Evolutionary conservation across 2,329 filamentous ascomycete genomes (phyloP), one percentile per base, ranked within the genome.

Genomic region (Ceratocystiopsis sp.): DNA sequence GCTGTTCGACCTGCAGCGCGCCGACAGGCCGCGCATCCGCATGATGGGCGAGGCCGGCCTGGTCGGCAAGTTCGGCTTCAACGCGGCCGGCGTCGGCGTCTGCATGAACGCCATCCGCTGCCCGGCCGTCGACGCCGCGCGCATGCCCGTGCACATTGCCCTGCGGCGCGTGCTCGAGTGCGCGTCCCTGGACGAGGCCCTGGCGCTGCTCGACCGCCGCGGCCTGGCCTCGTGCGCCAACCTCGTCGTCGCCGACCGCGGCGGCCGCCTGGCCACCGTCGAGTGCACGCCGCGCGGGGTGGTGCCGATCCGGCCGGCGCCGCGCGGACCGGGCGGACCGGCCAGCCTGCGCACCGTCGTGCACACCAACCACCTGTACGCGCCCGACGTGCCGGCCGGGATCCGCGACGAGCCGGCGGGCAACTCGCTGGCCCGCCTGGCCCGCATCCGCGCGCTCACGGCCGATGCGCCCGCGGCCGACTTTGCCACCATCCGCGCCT

Each of bases 11-110:
- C 35, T 45, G 11, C 10, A n/a, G n/a, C 37, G 37, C 2, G 16
- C 18, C 13, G 40, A 33, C n/a, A 35, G 18, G 4, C 29, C 19
- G 6, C 39, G 43, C 29, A 18, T 40, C 33, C 21, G 41, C 16
- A 37, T 45, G 60, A 29, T 45, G 18, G 40, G 43, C 32, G 43
- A 45, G 32, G 43, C 43, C 32, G 43, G 43, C 13, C 41, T 45
- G 9, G 43, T 45, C 13, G 43, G 43, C 39, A 45, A 45, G 40
- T 35, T 45, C 16, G 40, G 43, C 35, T 37, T 42, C 21, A 45
- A 42, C 43, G 42, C 16, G 11, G 39, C 37, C n/a, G 43, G 43
- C 18, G 19, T 45, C n/a, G 40, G 43, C 12, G 8, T 45, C n/a
- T 45, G 43, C 33, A 42, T 45, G 40, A 45, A 45, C 21, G 43